phyloP scores from a whole-genome alignment of 2,329 filamentous ascomycete genomes.

The Sphaerulina musiva region DNA sequence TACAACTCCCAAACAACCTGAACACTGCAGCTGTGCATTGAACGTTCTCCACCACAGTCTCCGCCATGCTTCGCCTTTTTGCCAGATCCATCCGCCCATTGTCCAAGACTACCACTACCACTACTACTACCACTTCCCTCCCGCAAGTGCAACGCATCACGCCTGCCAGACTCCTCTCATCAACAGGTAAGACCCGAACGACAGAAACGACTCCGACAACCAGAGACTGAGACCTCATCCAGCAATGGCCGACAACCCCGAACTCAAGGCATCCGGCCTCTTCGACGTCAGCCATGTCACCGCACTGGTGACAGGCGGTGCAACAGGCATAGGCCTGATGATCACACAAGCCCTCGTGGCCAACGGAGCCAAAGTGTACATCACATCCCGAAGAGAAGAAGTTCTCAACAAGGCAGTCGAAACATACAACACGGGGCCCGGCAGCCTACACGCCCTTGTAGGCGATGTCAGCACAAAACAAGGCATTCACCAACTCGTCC shows the following conservation, averaged over 20 bases:
- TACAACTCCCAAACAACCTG: no score
- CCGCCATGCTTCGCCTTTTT: slow-evolving; percentile 23
- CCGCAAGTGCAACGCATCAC: background rate
- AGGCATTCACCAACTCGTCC: slow-evolving; percentile 39
- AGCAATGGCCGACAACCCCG: slow-evolving; percentile 35
- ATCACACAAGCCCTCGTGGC: slow-evolving; percentile 34
- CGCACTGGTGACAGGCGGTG: slow-evolving; percentile 43
- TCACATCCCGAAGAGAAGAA: slow-evolving; percentile 42
- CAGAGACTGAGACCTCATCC: background rate
- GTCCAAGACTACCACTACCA: background rate
- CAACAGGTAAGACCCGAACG: background rate
- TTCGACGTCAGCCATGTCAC: slow-evolving; percentile 43
- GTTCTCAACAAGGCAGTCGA: slow-evolving; percentile 42
- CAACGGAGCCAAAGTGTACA: slow-evolving; percentile 42
- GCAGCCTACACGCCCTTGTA: slow-evolving; percentile 35
- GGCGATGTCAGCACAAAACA: slow-evolving; percentile 49
- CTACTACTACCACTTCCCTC: background rate
- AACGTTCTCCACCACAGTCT: no score
- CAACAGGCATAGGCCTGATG: slow-evolving; percentile 37
- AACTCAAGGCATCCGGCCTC: slow-evolving; percentile 39
- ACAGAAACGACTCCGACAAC: background rate
- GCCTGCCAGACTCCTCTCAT: background rate
- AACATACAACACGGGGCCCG: slow-evolving; percentile 41
- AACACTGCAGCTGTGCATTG: no score
- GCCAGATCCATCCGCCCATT: background rate